Percentiles rank a stretch among this genome's conserved stretches.
Conservation (phyloP, 2,329 filamentous ascomycete genomes). For the Pestalotiopsis sp. region DNA sequence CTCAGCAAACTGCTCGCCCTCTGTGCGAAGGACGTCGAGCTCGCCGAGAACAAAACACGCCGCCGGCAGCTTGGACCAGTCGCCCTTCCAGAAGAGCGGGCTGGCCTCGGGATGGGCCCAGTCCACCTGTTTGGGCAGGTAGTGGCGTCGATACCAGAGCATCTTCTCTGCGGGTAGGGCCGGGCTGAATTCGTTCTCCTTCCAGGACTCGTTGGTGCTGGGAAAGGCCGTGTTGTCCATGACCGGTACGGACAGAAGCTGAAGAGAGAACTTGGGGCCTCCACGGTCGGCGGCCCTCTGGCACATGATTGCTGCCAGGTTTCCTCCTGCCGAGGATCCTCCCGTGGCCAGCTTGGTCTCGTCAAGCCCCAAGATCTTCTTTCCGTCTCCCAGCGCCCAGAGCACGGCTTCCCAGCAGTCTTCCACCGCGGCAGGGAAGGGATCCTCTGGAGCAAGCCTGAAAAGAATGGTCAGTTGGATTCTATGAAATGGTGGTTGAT, state of each 20-base stretch:
- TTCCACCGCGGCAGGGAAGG: conserved; percentile 58
- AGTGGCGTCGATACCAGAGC: conserved; percentile 63
- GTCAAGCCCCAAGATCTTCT: conserved; percentile 40
- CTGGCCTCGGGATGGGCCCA: conserved; percentile 56
- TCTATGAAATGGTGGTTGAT: background rate
- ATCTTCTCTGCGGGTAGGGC: conserved; percentile 60
- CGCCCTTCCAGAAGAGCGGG: conserved; percentile 51
- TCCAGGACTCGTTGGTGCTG: conserved; percentile 48
- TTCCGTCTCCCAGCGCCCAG: conserved; percentile 40
- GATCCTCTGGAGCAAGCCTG: conserved; percentile 58
- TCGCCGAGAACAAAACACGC: conserved; percentile 58
- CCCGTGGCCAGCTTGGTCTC: conserved; percentile 46
- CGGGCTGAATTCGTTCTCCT: conserved; percentile 51
- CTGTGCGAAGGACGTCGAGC: conserved; percentile 57
- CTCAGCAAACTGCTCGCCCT: conserved; percentile 54
- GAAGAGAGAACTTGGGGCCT: conserved; percentile 40
- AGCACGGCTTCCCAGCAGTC: conserved; percentile 59
- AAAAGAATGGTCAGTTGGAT: conserved; percentile 2
- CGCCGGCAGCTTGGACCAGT: conserved; percentile 52
- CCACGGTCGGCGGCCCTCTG: conserved; percentile 47
- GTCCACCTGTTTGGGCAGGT: conserved; percentile 50
- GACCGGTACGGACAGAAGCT: conserved; percentile 60
- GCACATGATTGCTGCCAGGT: conserved; percentile 55
- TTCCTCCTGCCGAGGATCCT: conserved; percentile 55
- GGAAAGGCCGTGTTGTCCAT: conserved; percentile 58